These are phyloP conservation scores for Trifolium subterraneum DNA, from an alignment of 306 rosid species.

Conservation along the genomic window DNA sequence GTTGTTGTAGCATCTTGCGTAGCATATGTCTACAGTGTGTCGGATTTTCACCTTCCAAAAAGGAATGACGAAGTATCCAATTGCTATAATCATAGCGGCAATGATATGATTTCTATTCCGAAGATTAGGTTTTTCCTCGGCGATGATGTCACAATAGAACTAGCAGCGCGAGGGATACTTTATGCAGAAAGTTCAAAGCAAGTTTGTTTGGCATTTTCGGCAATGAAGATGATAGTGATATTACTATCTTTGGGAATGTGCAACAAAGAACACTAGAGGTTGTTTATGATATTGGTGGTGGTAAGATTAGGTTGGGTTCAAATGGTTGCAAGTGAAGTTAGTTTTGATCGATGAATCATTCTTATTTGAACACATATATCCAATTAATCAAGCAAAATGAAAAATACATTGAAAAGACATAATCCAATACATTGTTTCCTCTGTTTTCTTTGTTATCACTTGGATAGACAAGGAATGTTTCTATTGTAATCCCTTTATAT, in stretches of 20 bases:
- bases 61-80: conserved; percentile 54
- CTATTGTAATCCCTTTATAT: no score
- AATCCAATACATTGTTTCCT: no score
- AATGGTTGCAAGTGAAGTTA: conserved; percentile 49
- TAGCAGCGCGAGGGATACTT: conserved; percentile 45
- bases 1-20: no score
- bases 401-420: background rate
- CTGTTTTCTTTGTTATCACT: background rate
- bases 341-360: background rate
- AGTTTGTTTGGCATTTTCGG: conserved; percentile 71
- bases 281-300: conserved; percentile 66
- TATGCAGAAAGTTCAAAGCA: conserved; percentile 37
- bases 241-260: conserved; percentile 69
- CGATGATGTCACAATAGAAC: conserved; percentile 42
- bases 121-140: conserved; percentile 50
- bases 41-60: no score
- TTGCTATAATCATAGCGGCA: conserved; percentile 54
- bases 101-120: conserved; percentile 33
- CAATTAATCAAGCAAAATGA: conserved; percentile 13
- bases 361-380: background rate
- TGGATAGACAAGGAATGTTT: no score
- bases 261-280: conserved; percentile 69
- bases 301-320: conserved; percentile 61
- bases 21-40: no score
- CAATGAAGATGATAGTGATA: conserved; percentile 49